Percentiles rank a stretch among this genome's conserved stretches.
phyloP scores from a whole-genome alignment of 768 basidiomycete species.

The Phylloporus sp. region DNA sequence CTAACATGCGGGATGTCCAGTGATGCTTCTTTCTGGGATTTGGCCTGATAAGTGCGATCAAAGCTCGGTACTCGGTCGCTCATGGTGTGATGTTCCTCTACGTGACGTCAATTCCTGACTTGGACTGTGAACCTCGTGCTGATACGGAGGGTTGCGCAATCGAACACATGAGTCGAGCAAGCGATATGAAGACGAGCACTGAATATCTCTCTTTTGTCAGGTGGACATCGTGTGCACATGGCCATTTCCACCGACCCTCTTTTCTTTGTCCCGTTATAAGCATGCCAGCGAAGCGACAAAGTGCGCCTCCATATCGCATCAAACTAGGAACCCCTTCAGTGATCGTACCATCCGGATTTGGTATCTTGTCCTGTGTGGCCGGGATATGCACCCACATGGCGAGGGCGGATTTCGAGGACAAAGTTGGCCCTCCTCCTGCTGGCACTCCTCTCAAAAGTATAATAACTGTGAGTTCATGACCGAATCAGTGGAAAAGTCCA shows the following conservation, averaged over 20 bases:
- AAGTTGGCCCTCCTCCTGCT: not conserved
- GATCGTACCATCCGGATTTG: conserved; percentile 12
- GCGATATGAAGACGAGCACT: not conserved
- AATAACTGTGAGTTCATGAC: conserved; percentile 11
- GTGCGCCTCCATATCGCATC: not conserved
- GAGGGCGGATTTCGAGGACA: not conserved
- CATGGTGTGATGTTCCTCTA: conserved; percentile 6
- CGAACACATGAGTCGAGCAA: conserved; percentile 8
- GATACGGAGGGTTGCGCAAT: conserved; percentile 1
- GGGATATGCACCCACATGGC: conserved; percentile 10
- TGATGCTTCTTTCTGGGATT: conserved; percentile 12
- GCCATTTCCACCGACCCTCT: not conserved
- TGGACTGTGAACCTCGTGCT: conserved; percentile 1
- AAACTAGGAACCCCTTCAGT: conserved; percentile 4
- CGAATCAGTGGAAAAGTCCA: not conserved
- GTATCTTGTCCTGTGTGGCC: conserved; percentile 2
- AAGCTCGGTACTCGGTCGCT: conserved; percentile 12
- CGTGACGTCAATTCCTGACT: conserved; percentile 9
- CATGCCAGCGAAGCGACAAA: conserved; percentile 9
- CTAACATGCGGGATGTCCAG: conserved; percentile 21
- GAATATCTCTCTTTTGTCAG: conserved; percentile 4
- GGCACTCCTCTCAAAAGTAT: conserved; percentile 10
- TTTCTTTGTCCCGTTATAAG: conserved; percentile 4
- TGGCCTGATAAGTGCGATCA: conserved; percentile 18
- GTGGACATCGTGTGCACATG: conserved; percentile 15